Base-by-base conservation (phyloP, 768 basidiomycete species). In the Boletus pseudopeckii region DNA sequence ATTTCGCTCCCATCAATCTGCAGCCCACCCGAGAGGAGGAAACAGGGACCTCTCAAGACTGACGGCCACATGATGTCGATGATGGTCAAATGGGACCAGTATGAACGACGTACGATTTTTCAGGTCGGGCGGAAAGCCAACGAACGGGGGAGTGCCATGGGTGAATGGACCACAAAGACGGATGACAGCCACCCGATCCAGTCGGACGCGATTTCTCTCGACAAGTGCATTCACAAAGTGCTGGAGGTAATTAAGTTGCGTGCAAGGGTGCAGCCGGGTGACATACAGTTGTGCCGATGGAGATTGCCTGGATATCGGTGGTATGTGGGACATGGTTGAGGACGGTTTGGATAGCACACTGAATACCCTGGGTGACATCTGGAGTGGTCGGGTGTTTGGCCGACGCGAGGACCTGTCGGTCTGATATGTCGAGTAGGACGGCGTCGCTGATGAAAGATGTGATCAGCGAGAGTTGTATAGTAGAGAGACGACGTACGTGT, bases 181-280 rank as follows among this genome's bases (percentile, higher is more conserved):
- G 45, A 87, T 74, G 36, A 86, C 83, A 0, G 83, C 85, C 0
- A 87, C 84, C 43, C 78, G 78, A 42, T 77, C 74, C 14, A 86
- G 68, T n/a, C 79, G 73, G 3, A 74, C 56, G 6, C 76, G 67
- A 63, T 85, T 79, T 24, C 76, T 65, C 68, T 85, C 82, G 17
- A 86, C 73, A 3, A 87, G 77, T 1, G 83, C 82, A 56, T 86
- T 83, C 24, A 83, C 73, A 53, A 82, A 82, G 62, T 80, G 78
- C 72, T 77, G 20, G 18, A 28, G 18, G 7, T 5, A 15, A 14
- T 1, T 48, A 18, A 57, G 46, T 1, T 8, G 26, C 8, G 30
- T 1, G 17, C 17, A 2, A 11, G 7, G 13, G 5, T 6, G 22
- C 5, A 1, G 7, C 0, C 1, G 15, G 22, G 5, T 30, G 26